Percentiles rank a stretch among this genome's conserved stretches.
These are phyloP conservation scores for Lactarius sp. DNA, from an alignment of 768 basidiomycete species.

Conservation along the genomic window DNA sequence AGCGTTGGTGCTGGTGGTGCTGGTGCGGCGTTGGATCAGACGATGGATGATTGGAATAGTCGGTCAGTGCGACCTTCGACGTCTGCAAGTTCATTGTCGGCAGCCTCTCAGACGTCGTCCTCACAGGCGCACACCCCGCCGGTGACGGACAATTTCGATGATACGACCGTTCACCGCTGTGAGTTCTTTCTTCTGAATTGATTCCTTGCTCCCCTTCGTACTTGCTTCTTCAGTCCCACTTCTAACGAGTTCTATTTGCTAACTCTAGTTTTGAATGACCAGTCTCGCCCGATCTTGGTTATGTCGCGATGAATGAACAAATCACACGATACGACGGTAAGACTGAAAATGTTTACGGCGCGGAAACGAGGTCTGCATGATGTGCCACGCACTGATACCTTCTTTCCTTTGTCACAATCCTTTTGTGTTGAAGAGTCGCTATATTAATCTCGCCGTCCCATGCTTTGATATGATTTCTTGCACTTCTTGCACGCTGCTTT, in stretches of 20 bases:
- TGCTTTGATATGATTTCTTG: constrained; percentile 26
- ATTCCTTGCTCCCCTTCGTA: neutral
- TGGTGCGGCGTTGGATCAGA: constrained; percentile 29
- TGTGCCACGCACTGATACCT: constrained; percentile 20
- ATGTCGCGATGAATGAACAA: constrained; percentile 77
- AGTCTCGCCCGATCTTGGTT: constrained; percentile 86
- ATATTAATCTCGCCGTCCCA: constrained; percentile 22
- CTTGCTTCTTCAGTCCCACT: constrained; percentile 7
- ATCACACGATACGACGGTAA: constrained; percentile 23
- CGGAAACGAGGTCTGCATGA: constrained; percentile 22
- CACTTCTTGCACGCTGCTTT: constrained; percentile 25
- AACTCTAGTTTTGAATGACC: constrained; percentile 39
- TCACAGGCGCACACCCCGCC: constrained; percentile 82
- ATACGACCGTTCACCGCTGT: constrained; percentile 81
- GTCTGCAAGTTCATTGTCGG: constrained; percentile 70
- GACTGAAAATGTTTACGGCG: constrained; percentile 24
- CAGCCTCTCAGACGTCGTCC: constrained; percentile 69
- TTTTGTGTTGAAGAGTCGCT: constrained; percentile 20
- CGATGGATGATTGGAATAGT: constrained; percentile 29
- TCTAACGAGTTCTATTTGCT: constrained; percentile 24
- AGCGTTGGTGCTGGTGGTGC: constrained; percentile 26
- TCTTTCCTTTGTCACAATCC: constrained; percentile 19
- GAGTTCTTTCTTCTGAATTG: constrained; percentile 38
- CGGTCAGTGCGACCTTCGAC: constrained; percentile 68
- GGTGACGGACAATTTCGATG: constrained; percentile 56